A percentile compares a stretch with the other conserved stretches of the same genome.
Evolutionary conservation across 192 early-diverging fungal species (phyloP).

Genomic region (Coemansia sp.): DNA sequence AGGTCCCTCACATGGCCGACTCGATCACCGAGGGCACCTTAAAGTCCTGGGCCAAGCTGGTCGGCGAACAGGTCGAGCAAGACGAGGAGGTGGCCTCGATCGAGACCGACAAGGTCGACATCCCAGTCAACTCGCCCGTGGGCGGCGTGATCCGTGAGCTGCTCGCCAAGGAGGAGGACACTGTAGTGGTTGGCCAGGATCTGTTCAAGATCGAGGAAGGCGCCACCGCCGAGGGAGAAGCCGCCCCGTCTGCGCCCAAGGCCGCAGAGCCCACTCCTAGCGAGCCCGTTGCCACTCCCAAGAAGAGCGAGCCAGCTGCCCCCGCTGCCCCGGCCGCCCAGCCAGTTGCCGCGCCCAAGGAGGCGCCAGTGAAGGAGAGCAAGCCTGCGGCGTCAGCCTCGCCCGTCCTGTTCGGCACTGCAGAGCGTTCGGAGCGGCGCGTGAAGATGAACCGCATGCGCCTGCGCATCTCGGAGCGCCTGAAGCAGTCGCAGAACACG

Average conservation of each 20-base stretch:
- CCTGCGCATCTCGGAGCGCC: conserved; percentile 82
- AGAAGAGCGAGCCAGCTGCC: conserved; percentile 40
- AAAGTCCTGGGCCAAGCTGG: conserved; percentile 93
- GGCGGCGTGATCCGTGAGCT: conserved; percentile 83
- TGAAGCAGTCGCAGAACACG: conserved; percentile 96
- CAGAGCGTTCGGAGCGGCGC: conserved; percentile 42
- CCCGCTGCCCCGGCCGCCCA: conserved; percentile 29
- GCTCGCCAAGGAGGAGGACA: conserved; percentile 84
- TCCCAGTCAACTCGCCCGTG: conserved; percentile 95
- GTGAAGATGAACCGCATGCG: conserved; percentile 99
- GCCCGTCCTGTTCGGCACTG: conserved; percentile 27
- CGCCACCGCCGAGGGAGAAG: conserved; percentile 45
- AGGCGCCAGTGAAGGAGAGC: conserved; percentile 14
- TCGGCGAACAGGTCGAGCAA: conserved; percentile 90
- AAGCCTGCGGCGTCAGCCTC: conserved; percentile 15
- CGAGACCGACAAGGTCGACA: conserved; percentile 99
- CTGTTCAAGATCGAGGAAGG: conserved; percentile 86
- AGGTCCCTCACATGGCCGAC: conserved; percentile 96
- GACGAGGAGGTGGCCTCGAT: conserved; percentile 97
- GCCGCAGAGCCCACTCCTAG: conserved; percentile 8
- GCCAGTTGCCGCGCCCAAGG: conserved; percentile 31
- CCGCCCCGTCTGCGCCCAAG: conserved; percentile 48
- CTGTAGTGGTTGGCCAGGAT: conserved; percentile 85
- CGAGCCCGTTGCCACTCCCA: conserved; percentile 36
- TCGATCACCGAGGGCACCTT: conserved; percentile 98